Evolutionary conservation across 176 grass and related monocot genomes (phyloP), one percentile per base, ranked within the genome.

Genomic region (Phyllostachys edulis): DNA sequence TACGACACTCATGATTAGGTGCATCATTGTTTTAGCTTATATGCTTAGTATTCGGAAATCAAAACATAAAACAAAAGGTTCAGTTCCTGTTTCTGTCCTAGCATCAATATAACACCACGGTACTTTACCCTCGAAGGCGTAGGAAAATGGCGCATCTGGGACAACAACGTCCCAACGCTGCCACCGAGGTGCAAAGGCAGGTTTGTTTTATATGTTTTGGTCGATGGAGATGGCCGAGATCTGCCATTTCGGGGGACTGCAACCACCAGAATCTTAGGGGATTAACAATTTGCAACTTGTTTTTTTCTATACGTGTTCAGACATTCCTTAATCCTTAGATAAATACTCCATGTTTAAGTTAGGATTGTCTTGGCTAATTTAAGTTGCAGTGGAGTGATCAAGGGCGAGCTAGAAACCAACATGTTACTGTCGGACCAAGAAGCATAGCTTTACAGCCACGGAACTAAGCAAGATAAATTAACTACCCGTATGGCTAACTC

Each of bases 251-350:
- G 4, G 37, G 44, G 34, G 63, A 18, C 72, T 55, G 40, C 76
- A 68, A 86, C 67, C 59, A 86, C 73, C 29, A 37, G 29, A 65
- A 83, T 74, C 59, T 52, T 41, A 52, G 10, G 40, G 18, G 59
- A 62, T 87, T 90, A 90, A 90, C 60, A 90, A 44, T 11, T 50
- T 9, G 39, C 52, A 71, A 42, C 41, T 59, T 83, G 7, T 6
- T 23, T 75, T 37, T 32, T 36, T 44, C 29, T 54, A 81, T 24
- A 70, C 45, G 55, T 40, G 18, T 65, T 26, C 78, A 54, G 49
- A 86, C 84, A 90, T 90, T 78, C 79, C 67, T 61, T 72, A 50
- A 90, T 71, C 71, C 3, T 75, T 75, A 36, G 7, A 68, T 80
- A 80, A 77, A 59, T 32, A 45, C 39, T 12, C 15, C 4, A 32